Conservation (phyloP, 2,329 filamentous ascomycete genomes). For the Zarea fungicola region DNA sequence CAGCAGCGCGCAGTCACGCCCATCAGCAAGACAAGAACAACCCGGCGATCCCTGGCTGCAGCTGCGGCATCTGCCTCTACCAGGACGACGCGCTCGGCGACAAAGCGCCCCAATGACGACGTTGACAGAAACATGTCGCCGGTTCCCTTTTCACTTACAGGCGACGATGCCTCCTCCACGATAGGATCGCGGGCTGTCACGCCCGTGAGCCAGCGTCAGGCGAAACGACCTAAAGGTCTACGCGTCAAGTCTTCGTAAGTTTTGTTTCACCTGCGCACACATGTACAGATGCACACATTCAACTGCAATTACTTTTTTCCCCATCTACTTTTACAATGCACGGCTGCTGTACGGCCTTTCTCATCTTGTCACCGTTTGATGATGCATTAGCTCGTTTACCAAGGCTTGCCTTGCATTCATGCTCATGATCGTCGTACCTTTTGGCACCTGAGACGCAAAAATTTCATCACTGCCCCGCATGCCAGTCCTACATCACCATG, state of each 20-base stretch:
- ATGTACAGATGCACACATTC: background rate
- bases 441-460: conserved; percentile 3
- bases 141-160: conserved; percentile 42
- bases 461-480: conserved; percentile 7
- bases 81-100: conserved; percentile 43
- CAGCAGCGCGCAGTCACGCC: conserved; percentile 28
- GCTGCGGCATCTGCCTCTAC: conserved; percentile 29
- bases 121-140: conserved; percentile 50
- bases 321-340: too few relatives aligned
- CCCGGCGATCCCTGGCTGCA: conserved; percentile 31
- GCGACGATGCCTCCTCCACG: conserved; percentile 41
- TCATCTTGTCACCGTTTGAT: background rate
- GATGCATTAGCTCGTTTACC: background rate
- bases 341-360: too few relatives aligned
- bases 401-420: background rate
- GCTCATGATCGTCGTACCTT: too few relatives aligned
- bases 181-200: conserved; percentile 56
- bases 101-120: conserved; percentile 52
- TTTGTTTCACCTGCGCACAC: background rate
- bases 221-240: conserved; percentile 56
- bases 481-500: background rate
- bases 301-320: background rate
- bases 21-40: conserved; percentile 27
- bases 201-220: conserved; percentile 48
- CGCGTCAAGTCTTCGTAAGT: conserved; percentile 68